A percentile compares a stretch with the other conserved stretches of the same genome.
These are phyloP conservation scores for Azolla pinnata DNA, from an alignment of 75 land plant species.

Conservation along the genomic window DNA sequence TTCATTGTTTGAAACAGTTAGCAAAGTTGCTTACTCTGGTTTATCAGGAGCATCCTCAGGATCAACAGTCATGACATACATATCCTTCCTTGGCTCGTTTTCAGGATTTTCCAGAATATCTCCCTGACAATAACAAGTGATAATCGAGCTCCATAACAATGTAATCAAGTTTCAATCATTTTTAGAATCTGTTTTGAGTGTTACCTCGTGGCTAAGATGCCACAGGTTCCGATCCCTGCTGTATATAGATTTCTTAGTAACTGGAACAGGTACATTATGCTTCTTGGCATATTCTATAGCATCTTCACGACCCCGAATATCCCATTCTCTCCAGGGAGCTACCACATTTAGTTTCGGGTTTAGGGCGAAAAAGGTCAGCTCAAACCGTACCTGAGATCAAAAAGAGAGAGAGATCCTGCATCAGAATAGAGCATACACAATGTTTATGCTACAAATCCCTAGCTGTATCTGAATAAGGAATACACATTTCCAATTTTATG, in stretches of 20 bases:
- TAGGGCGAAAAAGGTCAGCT: constrained; percentile 90
- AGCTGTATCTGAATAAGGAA: too few species aligned
- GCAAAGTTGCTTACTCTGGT: constrained; percentile 69
- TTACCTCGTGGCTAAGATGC: constrained; percentile 99
- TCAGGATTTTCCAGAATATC: constrained; percentile 93
- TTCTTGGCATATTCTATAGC: constrained; percentile 97
- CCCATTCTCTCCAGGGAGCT: constrained; percentile 99
- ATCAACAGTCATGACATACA: constrained; percentile 82
- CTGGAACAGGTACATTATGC: constrained; percentile 93
- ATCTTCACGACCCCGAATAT: constrained; percentile 92
- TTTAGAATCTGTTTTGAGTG: not conserved
- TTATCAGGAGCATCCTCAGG: constrained; percentile 77
- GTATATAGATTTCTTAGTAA: constrained; percentile 94
- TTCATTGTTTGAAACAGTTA: too few species aligned
- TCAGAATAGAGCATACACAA: too few species aligned
- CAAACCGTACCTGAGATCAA: constrained; percentile 77
- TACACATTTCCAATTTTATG: too few species aligned
- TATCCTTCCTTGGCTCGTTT: constrained; percentile 84
- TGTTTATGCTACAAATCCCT: too few species aligned
- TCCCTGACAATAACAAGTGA: constrained; percentile 42
- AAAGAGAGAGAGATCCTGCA: too few species aligned
- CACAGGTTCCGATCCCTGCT: constrained; percentile 96
- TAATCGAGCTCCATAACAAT: not conserved
- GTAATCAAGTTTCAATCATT: too few species aligned
- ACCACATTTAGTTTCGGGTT: constrained; percentile 88